Percentiles rank a stretch among this genome's conserved stretches.
phyloP scores from a whole-genome alignment of 2,329 filamentous ascomycete species.

The Chaetomiaceae sp. region DNA sequence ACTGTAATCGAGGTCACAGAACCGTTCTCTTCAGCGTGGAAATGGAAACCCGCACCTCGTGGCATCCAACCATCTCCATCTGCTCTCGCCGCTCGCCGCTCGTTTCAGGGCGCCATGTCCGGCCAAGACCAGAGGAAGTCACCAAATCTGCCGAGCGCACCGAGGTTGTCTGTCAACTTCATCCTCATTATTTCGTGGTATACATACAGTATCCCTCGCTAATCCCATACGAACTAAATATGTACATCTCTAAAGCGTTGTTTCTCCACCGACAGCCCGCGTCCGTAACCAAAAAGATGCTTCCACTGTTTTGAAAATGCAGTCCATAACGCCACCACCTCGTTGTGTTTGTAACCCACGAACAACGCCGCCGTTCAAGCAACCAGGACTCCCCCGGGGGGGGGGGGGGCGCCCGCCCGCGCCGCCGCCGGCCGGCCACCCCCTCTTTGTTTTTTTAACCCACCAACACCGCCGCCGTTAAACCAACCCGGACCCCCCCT shows the following conservation, averaged over 20 bases:
- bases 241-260: neutral
- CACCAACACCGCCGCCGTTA: no score
- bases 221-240: neutral
- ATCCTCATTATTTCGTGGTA: constrained; percentile 8
- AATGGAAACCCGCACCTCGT: neutral
- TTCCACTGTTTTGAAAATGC: neutral
- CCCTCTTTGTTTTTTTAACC: no score
- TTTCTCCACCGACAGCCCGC: neutral
- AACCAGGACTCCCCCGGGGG: no score
- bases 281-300: neutral
- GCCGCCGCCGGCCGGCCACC: no score
- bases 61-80: no score
- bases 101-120: no score
- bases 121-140: no score
- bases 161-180: neutral
- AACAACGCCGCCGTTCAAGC: constrained; percentile 2
- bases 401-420: no score
- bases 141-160: neutral
- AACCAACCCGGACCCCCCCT: no score
- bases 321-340: neutral
- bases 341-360: neutral
- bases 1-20: neutral
- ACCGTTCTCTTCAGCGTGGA: no score
- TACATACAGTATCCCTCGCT: neutral
- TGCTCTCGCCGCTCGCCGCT: no score